Conservation (phyloP, 352 stramenopile species). For the Pythium volutum region DNA sequence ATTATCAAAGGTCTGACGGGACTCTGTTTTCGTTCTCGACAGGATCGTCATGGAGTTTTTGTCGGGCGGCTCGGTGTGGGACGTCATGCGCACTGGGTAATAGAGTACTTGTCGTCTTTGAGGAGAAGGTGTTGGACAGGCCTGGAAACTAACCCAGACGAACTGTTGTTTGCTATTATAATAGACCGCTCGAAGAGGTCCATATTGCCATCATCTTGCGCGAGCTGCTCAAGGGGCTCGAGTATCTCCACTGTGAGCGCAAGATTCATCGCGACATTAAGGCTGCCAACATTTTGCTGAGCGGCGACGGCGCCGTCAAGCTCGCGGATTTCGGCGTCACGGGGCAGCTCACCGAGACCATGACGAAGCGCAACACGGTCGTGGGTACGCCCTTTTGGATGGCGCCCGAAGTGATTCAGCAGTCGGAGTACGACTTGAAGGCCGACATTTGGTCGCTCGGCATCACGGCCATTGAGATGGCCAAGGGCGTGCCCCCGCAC, state of each 20-base stretch:
- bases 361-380: constrained; percentile 89
- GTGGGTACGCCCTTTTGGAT: constrained; percentile 92
- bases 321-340: constrained; percentile 90
- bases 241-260: constrained; percentile 79
- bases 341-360: constrained; percentile 87
- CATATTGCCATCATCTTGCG: constrained; percentile 85
- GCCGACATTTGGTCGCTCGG: constrained; percentile 82
- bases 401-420: constrained; percentile 89
- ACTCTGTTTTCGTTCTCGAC: background rate
- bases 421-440: constrained; percentile 83
- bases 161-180: background rate
- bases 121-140: background rate
- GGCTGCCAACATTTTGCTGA: constrained; percentile 79
- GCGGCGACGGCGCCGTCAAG: constrained; percentile 79
- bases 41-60: constrained; percentile 96
- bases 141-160: too few relatives aligned
- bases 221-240: constrained; percentile 72
- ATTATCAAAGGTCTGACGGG: background rate
- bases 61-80: constrained; percentile 87
- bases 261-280: constrained; percentile 88
- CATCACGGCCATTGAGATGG: constrained; percentile 90
- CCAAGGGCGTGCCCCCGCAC: constrained; percentile 88
- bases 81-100: constrained; percentile 78
- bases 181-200: constrained; percentile 64
- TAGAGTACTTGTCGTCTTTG: background rate